These are phyloP conservation scores for Solanum sitiens DNA, from an alignment of 257 asterid genomes.

Conservation along the genomic window DNA sequence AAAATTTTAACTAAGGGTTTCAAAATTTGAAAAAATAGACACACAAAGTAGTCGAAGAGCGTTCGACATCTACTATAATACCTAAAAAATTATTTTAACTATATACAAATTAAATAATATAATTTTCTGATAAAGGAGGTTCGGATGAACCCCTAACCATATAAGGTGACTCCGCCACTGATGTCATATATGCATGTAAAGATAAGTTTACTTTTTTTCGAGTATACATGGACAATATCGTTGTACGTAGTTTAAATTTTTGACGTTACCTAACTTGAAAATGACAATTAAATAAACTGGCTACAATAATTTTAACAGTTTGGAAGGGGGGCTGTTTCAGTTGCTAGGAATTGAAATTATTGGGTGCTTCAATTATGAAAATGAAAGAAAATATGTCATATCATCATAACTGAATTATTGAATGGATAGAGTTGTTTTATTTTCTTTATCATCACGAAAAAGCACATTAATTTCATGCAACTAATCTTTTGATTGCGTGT, in stretches of 20 bases:
- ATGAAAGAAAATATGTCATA: background rate
- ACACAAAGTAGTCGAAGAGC: no score
- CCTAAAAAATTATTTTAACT: fast-evolving
- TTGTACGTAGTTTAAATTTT: background rate
- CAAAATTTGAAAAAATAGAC: no score
- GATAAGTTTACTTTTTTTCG: background rate
- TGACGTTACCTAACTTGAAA: background rate
- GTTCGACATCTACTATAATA: no score
- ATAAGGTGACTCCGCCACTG: no score
- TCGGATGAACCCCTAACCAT: no score
- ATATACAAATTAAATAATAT: no score
- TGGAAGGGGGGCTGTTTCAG: background rate
- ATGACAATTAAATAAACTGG: background rate
- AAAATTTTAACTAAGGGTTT: no score
- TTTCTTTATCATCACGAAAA: background rate
- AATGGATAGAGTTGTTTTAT: background rate
- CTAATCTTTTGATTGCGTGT: background rate
- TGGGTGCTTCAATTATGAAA: background rate
- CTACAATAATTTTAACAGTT: background rate
- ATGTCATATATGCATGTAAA: background rate
- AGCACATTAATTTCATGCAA: background rate
- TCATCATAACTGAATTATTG: background rate
- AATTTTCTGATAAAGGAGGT: no score
- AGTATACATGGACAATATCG: background rate
- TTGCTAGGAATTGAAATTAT: background rate